A percentile compares a stretch with the other conserved stretches of the same genome.
Evolutionary conservation across 2,329 filamentous ascomycete genomes (phyloP).

Genomic region (Didymosphaeria variabile): DNA sequence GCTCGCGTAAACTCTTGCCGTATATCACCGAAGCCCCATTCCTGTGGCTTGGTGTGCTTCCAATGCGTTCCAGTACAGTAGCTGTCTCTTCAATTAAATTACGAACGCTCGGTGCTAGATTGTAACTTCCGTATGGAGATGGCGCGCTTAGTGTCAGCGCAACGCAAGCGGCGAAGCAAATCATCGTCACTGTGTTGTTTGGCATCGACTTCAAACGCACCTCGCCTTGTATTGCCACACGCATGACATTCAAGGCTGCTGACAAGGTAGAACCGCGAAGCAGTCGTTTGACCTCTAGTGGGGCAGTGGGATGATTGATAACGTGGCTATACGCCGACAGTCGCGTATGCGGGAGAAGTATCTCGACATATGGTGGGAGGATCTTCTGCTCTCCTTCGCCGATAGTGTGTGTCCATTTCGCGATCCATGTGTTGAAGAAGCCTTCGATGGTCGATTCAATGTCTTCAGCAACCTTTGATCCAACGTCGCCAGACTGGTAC

Average conservation of each 20-base stretch:
- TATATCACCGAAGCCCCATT: slow-evolving; percentile 72
- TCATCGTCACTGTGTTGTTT: slow-evolving; percentile 82
- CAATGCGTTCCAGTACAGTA: slow-evolving; percentile 73
- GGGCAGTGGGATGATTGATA: slow-evolving; percentile 77
- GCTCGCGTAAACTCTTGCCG: slow-evolving; percentile 63
- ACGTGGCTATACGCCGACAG: slow-evolving; percentile 79
- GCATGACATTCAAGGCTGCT: slow-evolving; percentile 77
- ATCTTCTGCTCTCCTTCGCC: slow-evolving; percentile 53
- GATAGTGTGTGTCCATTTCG: slow-evolving; percentile 61
- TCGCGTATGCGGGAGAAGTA: slow-evolving; percentile 74
- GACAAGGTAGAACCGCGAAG: slow-evolving; percentile 77
- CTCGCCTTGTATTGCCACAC: slow-evolving; percentile 77
- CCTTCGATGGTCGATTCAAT: slow-evolving; percentile 64
- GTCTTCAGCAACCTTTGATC: slow-evolving; percentile 59
- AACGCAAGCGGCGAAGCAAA: slow-evolving; percentile 68
- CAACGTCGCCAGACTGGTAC: slow-evolving; percentile 61
- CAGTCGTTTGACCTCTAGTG: slow-evolving; percentile 74
- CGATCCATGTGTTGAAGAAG: slow-evolving; percentile 73
- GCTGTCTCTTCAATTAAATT: slow-evolving; percentile 70
- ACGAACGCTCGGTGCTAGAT: slow-evolving; percentile 45
- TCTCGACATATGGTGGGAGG: slow-evolving; percentile 78
- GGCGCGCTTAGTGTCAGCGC: slow-evolving; percentile 60
- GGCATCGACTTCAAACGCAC: slow-evolving; percentile 76
- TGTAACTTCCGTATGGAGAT: slow-evolving; percentile 33
- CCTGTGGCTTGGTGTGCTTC: slow-evolving; percentile 70